Evolutionary conservation across 192 early-diverging fungal genomes (phyloP).

Genomic region (Coemansia sp.): DNA sequence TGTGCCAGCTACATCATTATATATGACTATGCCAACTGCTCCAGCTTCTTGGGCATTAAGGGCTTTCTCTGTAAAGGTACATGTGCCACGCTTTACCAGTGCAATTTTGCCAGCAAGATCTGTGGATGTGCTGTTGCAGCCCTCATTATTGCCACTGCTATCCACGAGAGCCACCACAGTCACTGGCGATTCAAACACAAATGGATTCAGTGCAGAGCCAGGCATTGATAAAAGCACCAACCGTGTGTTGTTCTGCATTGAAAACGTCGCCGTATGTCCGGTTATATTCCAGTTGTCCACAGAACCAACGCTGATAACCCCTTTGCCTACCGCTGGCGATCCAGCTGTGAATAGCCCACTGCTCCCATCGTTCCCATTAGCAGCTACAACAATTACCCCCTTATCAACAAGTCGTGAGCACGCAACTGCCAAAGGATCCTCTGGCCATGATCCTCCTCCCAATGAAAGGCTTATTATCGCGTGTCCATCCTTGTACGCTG

Average conservation of each 20-base stretch:
- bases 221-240: conserved; percentile 13
- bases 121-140: conserved; percentile 13
- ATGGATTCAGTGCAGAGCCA: conserved; percentile 17
- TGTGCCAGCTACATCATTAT: conserved; percentile 46
- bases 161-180: conserved; percentile 14
- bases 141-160: conserved; percentile 8
- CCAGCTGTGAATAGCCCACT: conserved; percentile 59
- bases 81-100: conserved; percentile 54
- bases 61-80: conserved; percentile 52
- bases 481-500: conserved; percentile 39
- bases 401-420: conserved; percentile 45
- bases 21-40: conserved; percentile 55
- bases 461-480: conserved; percentile 66
- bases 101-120: conserved; percentile 45
- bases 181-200: conserved; percentile 15
- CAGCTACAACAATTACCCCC: conserved; percentile 61
- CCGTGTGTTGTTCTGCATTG: conserved; percentile 4
- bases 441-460: conserved; percentile 60
- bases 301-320: conserved; percentile 61
- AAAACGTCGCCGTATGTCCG: conserved; percentile 22
- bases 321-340: conserved; percentile 50
- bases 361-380: conserved; percentile 74
- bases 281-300: conserved; percentile 51
- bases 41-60: conserved; percentile 50
- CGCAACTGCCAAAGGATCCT: conserved; percentile 55